Evolutionary conservation across 495 filamentous ascomycete species (phyloP).

Genomic region (Aspergillus leporis): DNA sequence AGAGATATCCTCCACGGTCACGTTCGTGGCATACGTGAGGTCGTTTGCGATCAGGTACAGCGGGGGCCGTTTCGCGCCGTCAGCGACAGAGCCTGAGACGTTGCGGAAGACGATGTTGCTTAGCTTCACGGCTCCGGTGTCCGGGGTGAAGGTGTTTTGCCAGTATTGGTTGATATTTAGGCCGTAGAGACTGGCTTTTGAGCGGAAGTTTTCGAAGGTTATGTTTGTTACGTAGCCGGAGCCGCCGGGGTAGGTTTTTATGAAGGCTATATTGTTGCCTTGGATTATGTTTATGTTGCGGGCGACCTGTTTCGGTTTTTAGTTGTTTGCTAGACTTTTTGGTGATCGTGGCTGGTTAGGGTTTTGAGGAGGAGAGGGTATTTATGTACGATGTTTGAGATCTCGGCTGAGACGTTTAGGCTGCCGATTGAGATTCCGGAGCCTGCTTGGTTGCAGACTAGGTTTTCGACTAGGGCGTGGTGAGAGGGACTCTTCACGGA

Average conservation of each 20-base stretch:
- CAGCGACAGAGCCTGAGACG: conserved; percentile 45
- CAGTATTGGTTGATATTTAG: conserved; percentile 57
- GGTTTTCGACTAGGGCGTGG: conserved; percentile 48
- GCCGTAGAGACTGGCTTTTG: conserved; percentile 42
- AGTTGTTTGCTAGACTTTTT: neutral
- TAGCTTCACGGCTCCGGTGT: conserved; percentile 45
- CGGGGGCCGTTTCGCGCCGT: conserved; percentile 47
- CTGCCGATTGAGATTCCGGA: conserved; percentile 48
- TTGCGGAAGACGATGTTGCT: conserved; percentile 44
- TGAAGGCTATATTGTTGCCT: conserved; percentile 56
- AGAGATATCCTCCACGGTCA: conserved; percentile 46
- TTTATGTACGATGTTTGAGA: conserved; percentile 28
- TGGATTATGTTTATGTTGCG: conserved; percentile 42
- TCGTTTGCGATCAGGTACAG: conserved; percentile 46
- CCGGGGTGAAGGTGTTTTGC: conserved; percentile 34
- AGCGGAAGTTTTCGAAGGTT: conserved; percentile 53
- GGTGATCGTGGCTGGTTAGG: neutral
- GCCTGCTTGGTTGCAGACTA: conserved; percentile 52
- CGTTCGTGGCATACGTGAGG: conserved; percentile 32
- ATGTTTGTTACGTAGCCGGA: conserved; percentile 52
- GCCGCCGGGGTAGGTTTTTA: conserved; percentile 58
- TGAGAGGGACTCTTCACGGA: conserved; percentile 44
- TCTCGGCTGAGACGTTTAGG: conserved; percentile 30
- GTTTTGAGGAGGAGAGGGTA: conserved; percentile 3
- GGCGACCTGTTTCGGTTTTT: conserved; percentile 25